These are phyloP conservation scores for Pestalotiopsis sp. DNA, from an alignment of 2,329 filamentous ascomycete genomes.

Conservation along the genomic window DNA sequence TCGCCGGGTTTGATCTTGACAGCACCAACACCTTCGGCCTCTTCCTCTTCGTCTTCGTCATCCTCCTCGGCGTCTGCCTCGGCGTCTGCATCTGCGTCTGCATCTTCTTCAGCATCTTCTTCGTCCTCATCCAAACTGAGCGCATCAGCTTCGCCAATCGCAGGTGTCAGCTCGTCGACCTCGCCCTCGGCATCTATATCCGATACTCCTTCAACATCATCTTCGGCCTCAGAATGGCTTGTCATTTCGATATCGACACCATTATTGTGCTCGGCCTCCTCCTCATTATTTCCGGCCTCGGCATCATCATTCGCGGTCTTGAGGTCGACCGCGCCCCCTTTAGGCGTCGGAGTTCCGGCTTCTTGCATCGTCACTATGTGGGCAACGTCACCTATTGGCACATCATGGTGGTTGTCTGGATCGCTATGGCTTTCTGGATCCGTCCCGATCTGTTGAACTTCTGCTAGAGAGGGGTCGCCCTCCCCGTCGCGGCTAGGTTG, in stretches of 20 bases:
- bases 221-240: slow-evolving; percentile 31
- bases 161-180: slow-evolving; percentile 20
- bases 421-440: not conserved
- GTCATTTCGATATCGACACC: slow-evolving; percentile 20
- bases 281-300: slow-evolving; percentile 20
- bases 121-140: slow-evolving; percentile 16
- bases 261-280: slow-evolving; percentile 28
- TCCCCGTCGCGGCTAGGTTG: not conserved
- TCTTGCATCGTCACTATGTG: too few relatives aligned
- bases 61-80: slow-evolving; percentile 26
- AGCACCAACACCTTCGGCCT: slow-evolving; percentile 56
- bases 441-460: not conserved
- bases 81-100: slow-evolving; percentile 29
- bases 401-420: not conserved
- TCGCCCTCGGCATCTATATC: slow-evolving; percentile 31
- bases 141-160: slow-evolving; percentile 13
- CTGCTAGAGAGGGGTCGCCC: not conserved
- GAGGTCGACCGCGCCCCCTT: too few relatives aligned
- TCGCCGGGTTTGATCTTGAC: slow-evolving; percentile 57
- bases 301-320: not conserved
- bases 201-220: slow-evolving; percentile 33
- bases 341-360: too few relatives aligned
- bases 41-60: slow-evolving; percentile 39
- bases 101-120: slow-evolving; percentile 28
- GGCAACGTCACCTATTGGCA: not conserved